These are phyloP conservation scores for Huiozyma sinensis DNA, from an alignment of 805 yeast genomes.

Conservation along the genomic window DNA sequence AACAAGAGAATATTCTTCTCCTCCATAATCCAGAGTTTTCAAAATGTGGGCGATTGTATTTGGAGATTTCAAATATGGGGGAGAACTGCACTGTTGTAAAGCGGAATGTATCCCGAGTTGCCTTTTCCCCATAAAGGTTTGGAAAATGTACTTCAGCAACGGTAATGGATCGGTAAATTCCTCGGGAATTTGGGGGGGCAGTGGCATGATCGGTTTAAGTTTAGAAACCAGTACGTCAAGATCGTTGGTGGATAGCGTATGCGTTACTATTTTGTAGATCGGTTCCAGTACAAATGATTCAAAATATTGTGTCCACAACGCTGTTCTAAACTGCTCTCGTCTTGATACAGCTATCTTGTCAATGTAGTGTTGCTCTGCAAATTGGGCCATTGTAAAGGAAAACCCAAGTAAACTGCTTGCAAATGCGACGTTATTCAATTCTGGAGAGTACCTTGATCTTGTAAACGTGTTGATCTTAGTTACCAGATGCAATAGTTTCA, in stretches of 20 bases:
- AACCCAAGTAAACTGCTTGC: constrained; percentile 55
- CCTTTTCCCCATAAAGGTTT: constrained; percentile 39
- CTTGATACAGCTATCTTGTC: constrained; percentile 28
- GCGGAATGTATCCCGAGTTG: constrained; percentile 44
- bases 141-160: constrained; percentile 45
- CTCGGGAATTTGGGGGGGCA: too few relatives aligned
- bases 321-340: constrained; percentile 34
- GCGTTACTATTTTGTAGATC: constrained; percentile 60
- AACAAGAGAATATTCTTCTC: constrained; percentile 43
- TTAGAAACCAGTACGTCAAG: not conserved
- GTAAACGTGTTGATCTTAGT: constrained; percentile 50
- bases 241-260: constrained; percentile 36
- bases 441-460: constrained; percentile 44
- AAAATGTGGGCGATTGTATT: constrained; percentile 36
- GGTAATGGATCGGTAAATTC: constrained; percentile 40
- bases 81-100: not conserved
- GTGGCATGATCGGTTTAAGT: not conserved
- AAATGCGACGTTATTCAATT: constrained; percentile 57
- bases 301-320: constrained; percentile 63
- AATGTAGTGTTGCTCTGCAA: constrained; percentile 42
- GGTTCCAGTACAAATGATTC: constrained; percentile 62
- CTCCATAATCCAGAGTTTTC: constrained; percentile 50
- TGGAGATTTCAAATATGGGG: not conserved
- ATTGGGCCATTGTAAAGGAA: constrained; percentile 57
- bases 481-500: constrained; percentile 50